These are phyloP conservation scores for Wickerhamomyces sydowiorum DNA, from an alignment of 805 yeast species.

Conservation along the genomic window DNA sequence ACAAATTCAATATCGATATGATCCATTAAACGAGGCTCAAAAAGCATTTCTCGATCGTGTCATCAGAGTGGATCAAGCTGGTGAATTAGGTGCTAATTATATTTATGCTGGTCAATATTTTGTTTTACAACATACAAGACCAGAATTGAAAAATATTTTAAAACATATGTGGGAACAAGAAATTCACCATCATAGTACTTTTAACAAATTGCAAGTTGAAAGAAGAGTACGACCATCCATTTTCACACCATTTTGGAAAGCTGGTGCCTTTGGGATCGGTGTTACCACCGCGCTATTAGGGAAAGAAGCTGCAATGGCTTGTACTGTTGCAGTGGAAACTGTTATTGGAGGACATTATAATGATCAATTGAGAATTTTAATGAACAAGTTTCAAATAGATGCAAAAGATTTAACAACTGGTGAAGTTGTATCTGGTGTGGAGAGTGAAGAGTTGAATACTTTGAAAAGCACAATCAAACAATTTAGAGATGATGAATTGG, in stretches of 20 bases:
- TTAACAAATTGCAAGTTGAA: slow-evolving; percentile 67
- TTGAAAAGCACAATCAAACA: slow-evolving; percentile 60
- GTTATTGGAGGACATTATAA: slow-evolving; percentile 97
- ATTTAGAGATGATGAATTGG: slow-evolving; percentile 92
- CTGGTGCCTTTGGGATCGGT: slow-evolving; percentile 86
- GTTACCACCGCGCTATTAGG: slow-evolving; percentile 80
- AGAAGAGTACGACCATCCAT: slow-evolving; percentile 88
- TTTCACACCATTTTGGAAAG: slow-evolving; percentile 88
- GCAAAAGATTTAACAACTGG: slow-evolving; percentile 25
- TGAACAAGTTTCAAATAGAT: slow-evolving; percentile 54
- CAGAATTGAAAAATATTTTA: slow-evolving; percentile 71
- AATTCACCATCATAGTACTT: slow-evolving; percentile 81
- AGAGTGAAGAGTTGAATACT: slow-evolving; percentile 49
- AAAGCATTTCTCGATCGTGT: slow-evolving; percentile 66
- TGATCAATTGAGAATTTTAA: slow-evolving; percentile 73
- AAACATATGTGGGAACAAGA: slow-evolving; percentile 99
- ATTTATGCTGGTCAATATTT: slow-evolving; percentile 88
- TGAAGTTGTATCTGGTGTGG: slow-evolving; percentile 19
- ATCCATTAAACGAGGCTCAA: slow-evolving; percentile 43
- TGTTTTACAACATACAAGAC: slow-evolving; percentile 64
- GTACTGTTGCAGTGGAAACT: slow-evolving; percentile 98
- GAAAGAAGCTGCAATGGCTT: slow-evolving; percentile 98
- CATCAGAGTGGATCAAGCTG: slow-evolving; percentile 95
- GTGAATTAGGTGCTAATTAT: slow-evolving; percentile 92
- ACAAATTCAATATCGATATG: slow-evolving; percentile 1